Evolutionary conservation across 1,139 yeast genomes (phyloP).

Genomic region (Kodamaea alishanica): DNA sequence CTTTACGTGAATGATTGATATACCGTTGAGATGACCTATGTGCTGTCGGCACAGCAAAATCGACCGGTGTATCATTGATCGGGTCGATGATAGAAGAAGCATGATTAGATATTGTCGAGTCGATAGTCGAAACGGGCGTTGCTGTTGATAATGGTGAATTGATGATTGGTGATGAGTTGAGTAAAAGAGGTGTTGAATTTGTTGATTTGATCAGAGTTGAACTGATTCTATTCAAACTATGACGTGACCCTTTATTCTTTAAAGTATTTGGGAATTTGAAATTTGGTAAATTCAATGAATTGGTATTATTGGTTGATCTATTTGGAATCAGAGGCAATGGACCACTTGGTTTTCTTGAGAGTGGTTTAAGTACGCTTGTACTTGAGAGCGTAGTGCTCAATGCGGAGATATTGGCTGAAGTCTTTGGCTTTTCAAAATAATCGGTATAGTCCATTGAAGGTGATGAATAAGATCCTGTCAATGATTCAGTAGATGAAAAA

Average conservation of each 20-base stretch:
- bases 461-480: constrained; percentile 10
- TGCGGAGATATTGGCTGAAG: constrained; percentile 1
- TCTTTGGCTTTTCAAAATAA: constrained; percentile 18
- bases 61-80: constrained; percentile 43
- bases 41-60: constrained; percentile 31
- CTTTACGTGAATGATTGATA: constrained; percentile 18
- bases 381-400: constrained; percentile 1
- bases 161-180: constrained; percentile 29
- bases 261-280: constrained; percentile 22
- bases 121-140: constrained; percentile 30
- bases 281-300: constrained; percentile 10
- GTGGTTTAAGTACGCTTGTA: constrained; percentile 18
- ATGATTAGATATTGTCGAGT: constrained; percentile 20
- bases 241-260: constrained; percentile 18
- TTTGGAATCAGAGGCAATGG: constrained; percentile 13
- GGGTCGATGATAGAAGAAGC: constrained; percentile 32
- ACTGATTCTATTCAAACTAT: constrained; percentile 15
- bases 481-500: constrained; percentile 28
- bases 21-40: constrained; percentile 6
- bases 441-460: constrained; percentile 10
- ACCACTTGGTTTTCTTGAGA: constrained; percentile 19
- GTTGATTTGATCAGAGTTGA: constrained; percentile 11
- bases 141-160: constrained; percentile 37
- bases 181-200: constrained; percentile 10
- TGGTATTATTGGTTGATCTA: constrained; percentile 2